These are phyloP conservation scores for Vaccinium macrocarpon DNA, from an alignment of 148 eudicot species.

Conservation along the genomic window DNA sequence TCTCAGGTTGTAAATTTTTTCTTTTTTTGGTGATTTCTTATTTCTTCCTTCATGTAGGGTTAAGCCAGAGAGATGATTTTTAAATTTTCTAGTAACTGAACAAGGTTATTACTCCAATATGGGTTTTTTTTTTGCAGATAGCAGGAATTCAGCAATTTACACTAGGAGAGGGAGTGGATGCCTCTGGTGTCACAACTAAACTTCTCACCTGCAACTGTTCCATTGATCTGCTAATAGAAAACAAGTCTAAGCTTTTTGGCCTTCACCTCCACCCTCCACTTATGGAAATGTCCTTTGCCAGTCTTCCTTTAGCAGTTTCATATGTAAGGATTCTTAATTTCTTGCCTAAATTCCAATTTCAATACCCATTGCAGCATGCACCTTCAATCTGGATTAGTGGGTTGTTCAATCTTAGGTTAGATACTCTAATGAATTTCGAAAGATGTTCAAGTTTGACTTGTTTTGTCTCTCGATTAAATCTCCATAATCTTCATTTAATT, in stretches of 20 bases:
- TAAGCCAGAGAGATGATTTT: neutral
- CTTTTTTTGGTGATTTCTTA: too few relatives aligned
- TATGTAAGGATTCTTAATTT: slow-evolving; percentile 30
- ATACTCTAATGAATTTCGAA: too few relatives aligned
- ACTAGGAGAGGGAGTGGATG: slow-evolving; percentile 61
- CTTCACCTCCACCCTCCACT: slow-evolving; percentile 50
- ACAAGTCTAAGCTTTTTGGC: slow-evolving; percentile 50
- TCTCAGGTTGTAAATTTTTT: too few relatives aligned
- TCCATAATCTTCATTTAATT: too few relatives aligned
- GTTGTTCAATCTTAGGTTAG: too few relatives aligned
- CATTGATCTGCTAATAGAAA: slow-evolving; percentile 37
- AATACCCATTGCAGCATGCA: neutral
- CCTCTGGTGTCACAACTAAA: slow-evolving; percentile 55
- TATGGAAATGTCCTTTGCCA: slow-evolving; percentile 32
- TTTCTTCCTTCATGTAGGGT: too few relatives aligned
- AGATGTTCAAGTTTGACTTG: neutral
- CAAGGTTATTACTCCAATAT: neutral
- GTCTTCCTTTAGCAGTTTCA: slow-evolving; percentile 46
- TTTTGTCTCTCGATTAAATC: neutral
- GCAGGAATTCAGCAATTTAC: slow-evolving; percentile 34
- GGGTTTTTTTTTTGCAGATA: slow-evolving; percentile 25
- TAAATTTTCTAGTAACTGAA: neutral
- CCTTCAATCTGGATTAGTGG: too few relatives aligned
- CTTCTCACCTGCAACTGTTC: slow-evolving; percentile 48
- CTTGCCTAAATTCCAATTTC: neutral